Evolutionary conservation across 306 rosid genomes (phyloP), one percentile per base, ranked within the genome.

Genomic region (Prunus mume): DNA sequence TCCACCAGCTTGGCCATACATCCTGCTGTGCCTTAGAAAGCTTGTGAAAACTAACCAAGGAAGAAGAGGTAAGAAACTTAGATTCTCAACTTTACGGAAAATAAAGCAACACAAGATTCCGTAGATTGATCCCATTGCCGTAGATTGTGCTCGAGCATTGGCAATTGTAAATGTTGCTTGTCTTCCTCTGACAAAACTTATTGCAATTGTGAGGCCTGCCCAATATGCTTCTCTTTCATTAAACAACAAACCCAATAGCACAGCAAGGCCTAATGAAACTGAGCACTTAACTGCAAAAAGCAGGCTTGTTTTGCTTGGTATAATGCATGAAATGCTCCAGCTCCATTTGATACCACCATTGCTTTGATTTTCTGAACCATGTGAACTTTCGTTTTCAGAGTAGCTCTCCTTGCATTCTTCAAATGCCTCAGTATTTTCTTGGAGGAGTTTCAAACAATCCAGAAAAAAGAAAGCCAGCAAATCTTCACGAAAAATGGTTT

Each of bases 1-100:
- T 9, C 88, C 97, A 6, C 97, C 98, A 27, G 91, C 84, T 91
- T 83, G 85, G 6, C 98, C 96, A 71, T 91, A 94, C 90, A 86
- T 88, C 81, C 80, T 88, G 71, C 96, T 91, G 30, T 90, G 89
- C 81, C 84, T 79, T 9, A 94, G 83, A 74, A 87, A 88, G 79
- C 84, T 87, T 17, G 86, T 67, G 83, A 94, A 87, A 64, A 83
- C 5, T 20, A 91, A 76, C 94, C 94, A 94, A 52, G 96, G 97
- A n/a, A 94, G 46, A 49, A 91, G 84, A 32, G 85, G 49, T 41
- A 91, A 76, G 75, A 86, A 72, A 20, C 83, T 87, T 41, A 91
- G 46, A 47, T 76, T 71, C 76, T 32, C 73, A 78, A 25, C 50
- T 17, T 38, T 83, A 12, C 71, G 60, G 72, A 90, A 81, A 38